Conservation (phyloP, 176 grass and related monocot species). For the Luzula sylvatica region DNA sequence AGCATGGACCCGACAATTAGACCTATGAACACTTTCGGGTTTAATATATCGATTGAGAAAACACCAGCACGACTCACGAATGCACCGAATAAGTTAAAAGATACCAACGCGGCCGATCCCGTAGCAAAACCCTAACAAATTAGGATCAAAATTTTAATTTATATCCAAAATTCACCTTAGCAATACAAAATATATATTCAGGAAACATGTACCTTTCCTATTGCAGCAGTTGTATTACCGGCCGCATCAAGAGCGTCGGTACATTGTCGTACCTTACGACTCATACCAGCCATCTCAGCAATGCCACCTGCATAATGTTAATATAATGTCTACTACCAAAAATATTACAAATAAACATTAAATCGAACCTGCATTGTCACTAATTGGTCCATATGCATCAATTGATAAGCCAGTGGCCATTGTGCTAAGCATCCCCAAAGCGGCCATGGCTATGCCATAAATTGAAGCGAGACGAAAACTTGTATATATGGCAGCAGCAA, state of each 20-base stretch:
- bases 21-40: slow-evolving; percentile 51
- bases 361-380: slow-evolving; percentile 45
- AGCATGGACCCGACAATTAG: slow-evolving; percentile 74
- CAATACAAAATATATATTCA: too few species aligned
- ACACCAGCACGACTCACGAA: slow-evolving; percentile 60
- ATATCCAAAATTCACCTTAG: too few species aligned
- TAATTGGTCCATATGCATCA: slow-evolving; percentile 71
- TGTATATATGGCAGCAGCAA: slow-evolving; percentile 42
- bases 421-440: slow-evolving; percentile 83
- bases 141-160: too few species aligned
- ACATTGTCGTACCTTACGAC: slow-evolving; percentile 9
- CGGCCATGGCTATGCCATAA: slow-evolving; percentile 61
- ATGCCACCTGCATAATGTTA: slow-evolving; percentile 46
- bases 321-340: too few species aligned
- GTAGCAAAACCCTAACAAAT: slow-evolving; percentile 61
- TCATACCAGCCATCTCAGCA: slow-evolving; percentile 74
- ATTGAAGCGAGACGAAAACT: slow-evolving; percentile 52
- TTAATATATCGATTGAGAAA: slow-evolving; percentile 36
- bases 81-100: slow-evolving; percentile 71
- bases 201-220: slow-evolving; percentile 58
- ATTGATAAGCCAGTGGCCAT: slow-evolving; percentile 54
- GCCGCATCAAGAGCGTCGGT: slow-evolving; percentile 84
- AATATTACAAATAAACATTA: too few species aligned
- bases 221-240: slow-evolving; percentile 72
- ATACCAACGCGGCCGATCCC: slow-evolving; percentile 71